Evolutionary conservation across 192 early-diverging fungal species (phyloP).

Genomic region (Paraglomus brasilianum): DNA sequence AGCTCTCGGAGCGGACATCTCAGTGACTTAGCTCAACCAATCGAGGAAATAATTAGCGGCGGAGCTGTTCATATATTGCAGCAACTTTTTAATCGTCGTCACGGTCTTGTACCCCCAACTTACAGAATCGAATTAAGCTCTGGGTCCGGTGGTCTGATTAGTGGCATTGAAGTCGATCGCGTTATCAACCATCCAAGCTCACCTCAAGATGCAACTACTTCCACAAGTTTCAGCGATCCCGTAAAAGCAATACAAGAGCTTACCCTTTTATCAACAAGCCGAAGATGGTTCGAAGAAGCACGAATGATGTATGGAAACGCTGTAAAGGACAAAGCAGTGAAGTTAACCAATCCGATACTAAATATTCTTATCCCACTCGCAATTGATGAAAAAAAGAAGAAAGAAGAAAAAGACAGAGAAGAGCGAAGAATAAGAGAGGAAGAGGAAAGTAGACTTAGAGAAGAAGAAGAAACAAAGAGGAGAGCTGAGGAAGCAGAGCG

Average conservation of each 20-base stretch:
- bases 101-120: conserved; percentile 30
- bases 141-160: conserved; percentile 35
- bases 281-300: conserved; percentile 88
- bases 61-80: conserved; percentile 57
- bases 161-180: conserved; percentile 41
- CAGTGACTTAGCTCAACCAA: conserved; percentile 52
- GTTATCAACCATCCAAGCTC: conserved; percentile 13
- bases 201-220: conserved; percentile 29
- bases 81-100: conserved; percentile 42
- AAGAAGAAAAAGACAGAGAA: conserved; percentile 54
- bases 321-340: conserved; percentile 57
- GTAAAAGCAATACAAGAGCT: conserved; percentile 67
- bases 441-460: conserved; percentile 49
- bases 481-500: conserved; percentile 33
- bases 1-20: conserved; percentile 41
- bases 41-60: conserved; percentile 64
- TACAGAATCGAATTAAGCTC: conserved; percentile 42
- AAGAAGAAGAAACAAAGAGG: conserved; percentile 44
- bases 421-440: conserved; percentile 56
- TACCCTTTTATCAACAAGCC: conserved; percentile 63
- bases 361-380: conserved; percentile 77
- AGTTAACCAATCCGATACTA: conserved; percentile 61
- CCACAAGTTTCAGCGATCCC: conserved; percentile 36
- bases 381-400: conserved; percentile 61
- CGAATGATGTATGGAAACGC: conserved; percentile 71